Conservation (phyloP, 1,284 basidiomycete species). For the Ceratobasidium sp. region DNA sequence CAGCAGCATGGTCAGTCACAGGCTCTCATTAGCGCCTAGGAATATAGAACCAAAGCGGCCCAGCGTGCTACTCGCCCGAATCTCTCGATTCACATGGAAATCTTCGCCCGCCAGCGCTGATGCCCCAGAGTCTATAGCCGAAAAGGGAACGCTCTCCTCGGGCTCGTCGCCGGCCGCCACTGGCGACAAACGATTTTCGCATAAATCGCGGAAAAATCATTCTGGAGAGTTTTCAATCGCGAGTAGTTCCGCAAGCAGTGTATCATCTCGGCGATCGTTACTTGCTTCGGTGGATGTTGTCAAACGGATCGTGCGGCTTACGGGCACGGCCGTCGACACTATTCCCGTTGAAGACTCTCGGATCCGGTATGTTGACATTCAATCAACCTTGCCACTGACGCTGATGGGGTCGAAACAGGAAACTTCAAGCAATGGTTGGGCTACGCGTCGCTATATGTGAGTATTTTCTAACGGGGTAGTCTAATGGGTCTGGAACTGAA, state of each 20-base stretch:
- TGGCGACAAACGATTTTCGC: not conserved
- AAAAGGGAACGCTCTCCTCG: conserved; percentile 28
- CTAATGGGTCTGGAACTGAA: not conserved
- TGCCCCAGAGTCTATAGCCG: conserved; percentile 5
- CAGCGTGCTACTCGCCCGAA: not conserved
- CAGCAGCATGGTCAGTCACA: not conserved
- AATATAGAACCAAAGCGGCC: not conserved
- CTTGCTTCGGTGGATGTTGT: not conserved
- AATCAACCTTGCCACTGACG: conserved; percentile 9
- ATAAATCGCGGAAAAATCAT: not conserved
- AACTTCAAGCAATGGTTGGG: conserved; percentile 32
- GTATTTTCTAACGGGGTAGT: not conserved
- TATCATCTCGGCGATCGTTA: not conserved
- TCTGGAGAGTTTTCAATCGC: conserved; percentile 7
- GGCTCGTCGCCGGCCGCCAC: not conserved
- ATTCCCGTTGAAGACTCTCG: conserved; percentile 40
- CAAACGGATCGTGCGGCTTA: conserved; percentile 39
- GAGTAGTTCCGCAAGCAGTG: not conserved
- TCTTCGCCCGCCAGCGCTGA: not conserved
- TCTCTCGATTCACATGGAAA: conserved; percentile 4
- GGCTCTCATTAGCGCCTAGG: not conserved
- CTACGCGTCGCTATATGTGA: conserved; percentile 28
- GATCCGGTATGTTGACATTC: conserved; percentile 24
- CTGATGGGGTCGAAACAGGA: conserved; percentile 12
- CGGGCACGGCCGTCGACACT: conserved; percentile 43